These are phyloP conservation scores for Sambucus nigra DNA, from an alignment of 129 eudicot species.

Conservation along the genomic window DNA sequence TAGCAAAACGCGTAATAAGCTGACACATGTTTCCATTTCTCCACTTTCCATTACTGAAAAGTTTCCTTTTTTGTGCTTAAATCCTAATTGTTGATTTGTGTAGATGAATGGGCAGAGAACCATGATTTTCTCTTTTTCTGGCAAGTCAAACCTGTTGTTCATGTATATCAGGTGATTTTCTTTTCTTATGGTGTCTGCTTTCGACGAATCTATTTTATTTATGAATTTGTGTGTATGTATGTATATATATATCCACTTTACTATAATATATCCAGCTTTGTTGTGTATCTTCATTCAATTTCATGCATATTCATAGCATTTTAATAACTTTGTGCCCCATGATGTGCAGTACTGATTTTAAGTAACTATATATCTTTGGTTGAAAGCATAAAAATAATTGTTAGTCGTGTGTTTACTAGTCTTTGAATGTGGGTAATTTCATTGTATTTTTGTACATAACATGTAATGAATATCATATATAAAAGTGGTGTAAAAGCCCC, in stretches of 20 bases:
- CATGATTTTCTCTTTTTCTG: conserved; percentile 81
- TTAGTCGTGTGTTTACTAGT: too few species aligned
- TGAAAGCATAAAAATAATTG: too few species aligned
- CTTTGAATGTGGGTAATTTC: too few species aligned
- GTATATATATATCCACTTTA: not conserved
- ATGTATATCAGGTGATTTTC: conserved; percentile 76
- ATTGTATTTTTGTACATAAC: too few species aligned
- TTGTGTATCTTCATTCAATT: not conserved
- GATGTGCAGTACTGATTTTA: too few species aligned
- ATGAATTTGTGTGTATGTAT: conserved; percentile 10
- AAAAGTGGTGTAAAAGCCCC: not conserved
- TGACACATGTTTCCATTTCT: not conserved
- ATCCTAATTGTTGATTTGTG: conserved; percentile 14
- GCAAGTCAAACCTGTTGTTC: conserved; percentile 96
- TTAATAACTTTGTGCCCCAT: not conserved
- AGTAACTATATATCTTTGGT: too few species aligned
- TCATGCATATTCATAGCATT: not conserved
- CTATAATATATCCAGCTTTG: not conserved
- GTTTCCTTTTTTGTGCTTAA: not conserved
- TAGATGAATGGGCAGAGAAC: conserved; percentile 80
- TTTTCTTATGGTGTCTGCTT: not conserved
- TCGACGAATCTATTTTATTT: too few species aligned
- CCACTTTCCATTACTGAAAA: not conserved
- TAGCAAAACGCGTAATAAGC: not conserved
- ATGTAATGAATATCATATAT: not conserved